Evolutionary conservation across 2,329 filamentous ascomycete genomes (phyloP).

Genomic region (Trichoderma lentiforme): DNA sequence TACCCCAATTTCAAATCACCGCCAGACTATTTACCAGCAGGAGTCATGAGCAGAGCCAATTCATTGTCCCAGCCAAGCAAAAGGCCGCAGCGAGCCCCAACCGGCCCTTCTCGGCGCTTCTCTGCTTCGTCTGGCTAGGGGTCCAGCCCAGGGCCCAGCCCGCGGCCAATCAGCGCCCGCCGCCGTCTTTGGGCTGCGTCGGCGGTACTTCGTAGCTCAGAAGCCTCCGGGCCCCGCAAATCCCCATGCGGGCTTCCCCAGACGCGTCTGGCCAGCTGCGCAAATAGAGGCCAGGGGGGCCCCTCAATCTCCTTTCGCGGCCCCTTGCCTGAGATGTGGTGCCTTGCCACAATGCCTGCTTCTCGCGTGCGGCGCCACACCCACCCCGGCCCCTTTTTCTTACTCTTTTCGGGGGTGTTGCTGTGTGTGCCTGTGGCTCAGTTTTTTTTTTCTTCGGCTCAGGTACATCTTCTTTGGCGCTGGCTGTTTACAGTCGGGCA

Average conservation of each 20-base stretch:
- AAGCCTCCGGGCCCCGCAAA: constrained; percentile 20
- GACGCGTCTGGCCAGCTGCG: constrained; percentile 21
- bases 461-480: too few relatives aligned
- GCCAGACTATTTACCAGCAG: neutral
- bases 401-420: neutral
- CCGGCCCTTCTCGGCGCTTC: constrained; percentile 39
- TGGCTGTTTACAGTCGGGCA: neutral
- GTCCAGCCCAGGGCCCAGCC: neutral
- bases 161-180: neutral
- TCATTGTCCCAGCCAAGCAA: neutral
- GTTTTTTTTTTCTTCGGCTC: neutral
- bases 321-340: neutral
- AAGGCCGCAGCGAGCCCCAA: constrained; percentile 14
- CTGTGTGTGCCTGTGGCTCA: neutral
- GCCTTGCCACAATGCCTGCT: constrained; percentile 9
- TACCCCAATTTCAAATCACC: neutral
- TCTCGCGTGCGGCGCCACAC: constrained; percentile 16
- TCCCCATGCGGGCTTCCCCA: constrained; percentile 29
- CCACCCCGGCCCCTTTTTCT: constrained; percentile 2
- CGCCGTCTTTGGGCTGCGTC: constrained; percentile 19
- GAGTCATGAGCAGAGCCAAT: constrained; percentile 8
- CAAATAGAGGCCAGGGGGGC: neutral
- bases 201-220: constrained; percentile 35
- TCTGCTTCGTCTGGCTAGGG: constrained; percentile 21
- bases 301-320: constrained; percentile 4